Percentiles rank a stretch among this genome's conserved stretches.
Evolutionary conservation across 2,329 filamentous ascomycete genomes (phyloP).

Genomic region (Geosmithia flava): DNA sequence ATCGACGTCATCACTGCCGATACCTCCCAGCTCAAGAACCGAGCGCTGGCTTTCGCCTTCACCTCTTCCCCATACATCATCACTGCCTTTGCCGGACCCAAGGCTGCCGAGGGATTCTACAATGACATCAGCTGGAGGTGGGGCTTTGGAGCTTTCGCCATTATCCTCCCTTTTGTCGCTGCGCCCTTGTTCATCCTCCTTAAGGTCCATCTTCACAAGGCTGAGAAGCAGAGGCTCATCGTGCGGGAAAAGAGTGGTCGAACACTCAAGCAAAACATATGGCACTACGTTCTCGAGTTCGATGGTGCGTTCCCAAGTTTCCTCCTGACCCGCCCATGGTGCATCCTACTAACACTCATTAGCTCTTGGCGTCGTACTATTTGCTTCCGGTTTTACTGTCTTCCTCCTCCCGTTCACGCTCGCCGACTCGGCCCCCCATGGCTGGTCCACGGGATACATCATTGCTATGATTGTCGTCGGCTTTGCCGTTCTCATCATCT

Average conservation of each 20-base stretch:
- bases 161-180: slow-evolving; percentile 41
- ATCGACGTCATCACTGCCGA: slow-evolving; percentile 55
- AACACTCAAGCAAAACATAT: slow-evolving; percentile 30
- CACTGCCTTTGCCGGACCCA: slow-evolving; percentile 26
- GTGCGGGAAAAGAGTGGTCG: slow-evolving; percentile 25
- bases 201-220: slow-evolving; percentile 41
- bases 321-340: background rate
- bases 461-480: slow-evolving; percentile 51
- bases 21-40: slow-evolving; percentile 29
- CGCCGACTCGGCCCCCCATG: slow-evolving; percentile 28
- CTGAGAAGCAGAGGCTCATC: slow-evolving; percentile 34
- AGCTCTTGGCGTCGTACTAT: slow-evolving; percentile 41
- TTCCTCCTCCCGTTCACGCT: slow-evolving; percentile 57
- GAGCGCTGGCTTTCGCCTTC: slow-evolving; percentile 24
- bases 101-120: slow-evolving; percentile 16
- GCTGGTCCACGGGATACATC: slow-evolving; percentile 40
- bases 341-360: background rate
- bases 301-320: slow-evolving; percentile 26
- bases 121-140: slow-evolving; percentile 20
- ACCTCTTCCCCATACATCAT: slow-evolving; percentile 32
- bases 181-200: slow-evolving; percentile 42
- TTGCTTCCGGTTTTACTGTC: slow-evolving; percentile 42
- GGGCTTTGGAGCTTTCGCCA: slow-evolving; percentile 45
- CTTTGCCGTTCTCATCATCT: slow-evolving; percentile 39
- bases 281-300: slow-evolving; percentile 42